Evolutionary conservation across 2,329 filamentous ascomycete species (phyloP), one percentile per base, ranked within the genome.

Genomic region (Alternaria burnsii): DNA sequence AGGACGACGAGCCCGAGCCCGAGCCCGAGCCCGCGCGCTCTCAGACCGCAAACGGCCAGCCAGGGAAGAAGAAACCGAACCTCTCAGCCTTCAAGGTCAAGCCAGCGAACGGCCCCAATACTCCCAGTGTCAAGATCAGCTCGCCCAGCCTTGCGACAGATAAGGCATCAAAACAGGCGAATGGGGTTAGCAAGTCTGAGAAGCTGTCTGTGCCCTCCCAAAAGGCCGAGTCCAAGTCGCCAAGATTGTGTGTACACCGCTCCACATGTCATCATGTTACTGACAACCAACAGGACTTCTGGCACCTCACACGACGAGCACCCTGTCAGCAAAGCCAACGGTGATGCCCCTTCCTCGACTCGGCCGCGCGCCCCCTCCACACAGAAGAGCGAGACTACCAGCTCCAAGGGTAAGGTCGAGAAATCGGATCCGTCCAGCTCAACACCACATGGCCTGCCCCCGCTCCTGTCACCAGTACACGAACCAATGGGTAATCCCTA

Each of bases 11-110:
- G 48, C 76, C 80, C 78, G 64, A 73, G 55, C 76, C 80, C 78
- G 64, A 73, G 55, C 81, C 80, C 78, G 64, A 73, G 55, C 81
- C 81, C 26, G 77, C 80, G 53, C 71, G 74, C 63, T 65, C 72
- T 10, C 71, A 73, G 46, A 56, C 67, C 12, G 67, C 68, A n/a
- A 74, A 71, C 56, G 82, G 52, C 24, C 72, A 72, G 28, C 78
- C 67, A 44, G 80, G 81, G 24, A 88, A 86, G 78, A 89, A 88
- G 79, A 89, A 88, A 75, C 88, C 89, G 62, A 87, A 81, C 55
- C 75, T 89, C 54, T 85, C 82, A 42, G 86, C 85, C 40, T 89
- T 89, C 76, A 88, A 86, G 75, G 85, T 82, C 61, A 87, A 87
- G 67, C 74, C 82, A 71, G 82, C 71, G 4, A 78, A 72, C 58